Percentiles rank a stretch among this genome's conserved stretches.
These are phyloP conservation scores for Ogataea polymorpha DNA, from an alignment of 805 yeast genomes.

Conservation along the genomic window DNA sequence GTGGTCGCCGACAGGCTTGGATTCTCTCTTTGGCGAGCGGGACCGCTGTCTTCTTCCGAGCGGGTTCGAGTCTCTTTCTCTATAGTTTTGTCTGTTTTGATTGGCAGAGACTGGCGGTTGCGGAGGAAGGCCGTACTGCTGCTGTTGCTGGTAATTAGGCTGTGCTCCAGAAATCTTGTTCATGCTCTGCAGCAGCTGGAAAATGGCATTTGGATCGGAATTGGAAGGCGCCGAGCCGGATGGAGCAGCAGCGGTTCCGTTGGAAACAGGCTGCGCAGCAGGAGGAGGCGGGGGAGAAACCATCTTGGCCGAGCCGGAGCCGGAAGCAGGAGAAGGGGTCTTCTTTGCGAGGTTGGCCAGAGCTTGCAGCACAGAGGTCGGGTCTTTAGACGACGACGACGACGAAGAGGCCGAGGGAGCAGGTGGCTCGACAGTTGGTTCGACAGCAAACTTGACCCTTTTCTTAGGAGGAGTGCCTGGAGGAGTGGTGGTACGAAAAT, in stretches of 20 bases:
- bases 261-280: slow-evolving; percentile 10
- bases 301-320: slow-evolving; percentile 32
- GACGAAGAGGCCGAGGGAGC: slow-evolving; percentile 18
- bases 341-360: slow-evolving; percentile 58
- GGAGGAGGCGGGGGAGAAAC: slow-evolving; percentile 30
- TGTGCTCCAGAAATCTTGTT: slow-evolving; percentile 27
- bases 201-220: slow-evolving; percentile 41
- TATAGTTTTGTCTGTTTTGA: slow-evolving; percentile 27
- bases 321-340: slow-evolving; percentile 35
- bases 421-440: slow-evolving; percentile 13
- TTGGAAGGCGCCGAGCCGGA: slow-evolving; percentile 15
- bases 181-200: slow-evolving; percentile 55
- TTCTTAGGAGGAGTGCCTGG: slow-evolving; percentile 60
- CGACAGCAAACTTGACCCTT: slow-evolving; percentile 29
- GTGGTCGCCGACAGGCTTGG: slow-evolving; percentile 39
- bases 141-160: slow-evolving; percentile 23
- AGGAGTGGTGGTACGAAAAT: slow-evolving; percentile 67
- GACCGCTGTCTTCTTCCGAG: slow-evolving; percentile 50
- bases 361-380: slow-evolving; percentile 67
- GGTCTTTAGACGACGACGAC: slow-evolving; percentile 41
- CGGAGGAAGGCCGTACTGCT: slow-evolving; percentile 21
- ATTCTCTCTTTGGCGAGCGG: slow-evolving; percentile 43
- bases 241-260: slow-evolving; percentile 13
- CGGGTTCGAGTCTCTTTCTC: slow-evolving; percentile 32
- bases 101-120: slow-evolving; percentile 21